phyloP scores from a whole-genome alignment of 352 stramenopile species.

The Globisporangium emineosum region DNA sequence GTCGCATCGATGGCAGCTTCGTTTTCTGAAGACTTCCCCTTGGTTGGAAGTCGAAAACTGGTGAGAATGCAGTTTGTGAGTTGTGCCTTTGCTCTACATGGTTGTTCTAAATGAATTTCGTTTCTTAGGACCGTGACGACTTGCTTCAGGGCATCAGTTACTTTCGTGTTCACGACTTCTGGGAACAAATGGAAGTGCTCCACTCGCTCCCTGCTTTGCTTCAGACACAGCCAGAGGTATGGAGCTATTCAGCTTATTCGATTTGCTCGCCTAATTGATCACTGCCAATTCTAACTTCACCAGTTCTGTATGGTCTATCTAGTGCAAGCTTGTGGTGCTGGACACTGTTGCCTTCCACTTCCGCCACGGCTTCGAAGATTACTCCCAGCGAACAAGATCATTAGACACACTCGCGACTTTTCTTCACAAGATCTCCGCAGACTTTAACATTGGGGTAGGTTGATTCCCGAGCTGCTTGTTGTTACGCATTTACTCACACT shows the following conservation, averaged over 20 bases:
- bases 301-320: not conserved
- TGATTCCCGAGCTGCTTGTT: not conserved
- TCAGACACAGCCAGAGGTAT: constrained; percentile 29
- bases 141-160: constrained; percentile 79
- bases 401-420: constrained; percentile 73
- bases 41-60: constrained; percentile 23
- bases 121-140: constrained; percentile 56
- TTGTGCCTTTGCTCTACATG: constrained; percentile 11
- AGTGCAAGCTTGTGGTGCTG: constrained; percentile 89
- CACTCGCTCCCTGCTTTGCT: constrained; percentile 70
- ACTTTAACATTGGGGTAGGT: constrained; percentile 56
- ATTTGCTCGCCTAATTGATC: no score
- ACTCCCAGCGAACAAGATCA: constrained; percentile 47
- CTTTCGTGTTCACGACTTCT: constrained; percentile 83
- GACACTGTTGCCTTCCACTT: constrained; percentile 95
- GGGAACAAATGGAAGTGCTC: constrained; percentile 88
- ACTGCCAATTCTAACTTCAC: not conserved
- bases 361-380: constrained; percentile 83
- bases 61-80: constrained; percentile 24
- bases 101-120: constrained; percentile 1
- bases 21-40: constrained; percentile 72
- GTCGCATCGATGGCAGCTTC: constrained; percentile 78
- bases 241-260: not conserved
- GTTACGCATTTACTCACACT: not conserved
- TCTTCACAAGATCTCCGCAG: constrained; percentile 55